Evolutionary conservation across 73 alveolate species (phyloP).

Genomic region (Paraurostyla sp.): DNA sequence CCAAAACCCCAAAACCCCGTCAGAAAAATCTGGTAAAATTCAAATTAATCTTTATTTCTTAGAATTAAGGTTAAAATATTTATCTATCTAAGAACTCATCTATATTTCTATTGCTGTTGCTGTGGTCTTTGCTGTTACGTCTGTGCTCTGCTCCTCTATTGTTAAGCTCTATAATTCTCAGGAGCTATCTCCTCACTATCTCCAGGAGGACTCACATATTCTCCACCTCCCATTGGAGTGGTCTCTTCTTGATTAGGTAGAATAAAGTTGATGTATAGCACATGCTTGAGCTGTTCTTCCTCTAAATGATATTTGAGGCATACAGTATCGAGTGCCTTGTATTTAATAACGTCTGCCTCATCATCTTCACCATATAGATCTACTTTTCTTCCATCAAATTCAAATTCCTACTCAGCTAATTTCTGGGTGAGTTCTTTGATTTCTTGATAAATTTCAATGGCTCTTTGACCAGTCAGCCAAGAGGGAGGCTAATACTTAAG

Average conservation of each 20-base stretch:
- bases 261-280: constrained; percentile 29
- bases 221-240: constrained; percentile 4
- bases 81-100: no score
- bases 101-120: no score
- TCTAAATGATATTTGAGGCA: constrained; percentile 50
- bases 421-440: constrained; percentile 41
- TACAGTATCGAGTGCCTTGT: constrained; percentile 38
- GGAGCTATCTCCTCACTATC: no score
- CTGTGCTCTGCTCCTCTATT: no score
- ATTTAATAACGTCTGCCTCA: constrained; percentile 22
- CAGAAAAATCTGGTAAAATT: no score
- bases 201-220: no score
- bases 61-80: no score
- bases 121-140: no score
- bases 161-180: no score
- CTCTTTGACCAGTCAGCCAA: constrained; percentile 65
- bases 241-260: constrained; percentile 27
- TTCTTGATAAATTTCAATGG: constrained; percentile 61
- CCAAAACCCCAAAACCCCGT: no score
- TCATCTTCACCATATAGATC: constrained; percentile 57
- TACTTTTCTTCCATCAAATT: constrained; percentile 13
- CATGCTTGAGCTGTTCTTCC: constrained; percentile 61
- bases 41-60: no score
- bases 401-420: constrained; percentile 10
- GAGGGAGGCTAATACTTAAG: constrained; percentile 50